Percentiles rank a stretch among this genome's conserved stretches.
These are phyloP conservation scores for Saccharomyces jurei DNA, from an alignment of 805 yeast genomes.

Conservation along the genomic window DNA sequence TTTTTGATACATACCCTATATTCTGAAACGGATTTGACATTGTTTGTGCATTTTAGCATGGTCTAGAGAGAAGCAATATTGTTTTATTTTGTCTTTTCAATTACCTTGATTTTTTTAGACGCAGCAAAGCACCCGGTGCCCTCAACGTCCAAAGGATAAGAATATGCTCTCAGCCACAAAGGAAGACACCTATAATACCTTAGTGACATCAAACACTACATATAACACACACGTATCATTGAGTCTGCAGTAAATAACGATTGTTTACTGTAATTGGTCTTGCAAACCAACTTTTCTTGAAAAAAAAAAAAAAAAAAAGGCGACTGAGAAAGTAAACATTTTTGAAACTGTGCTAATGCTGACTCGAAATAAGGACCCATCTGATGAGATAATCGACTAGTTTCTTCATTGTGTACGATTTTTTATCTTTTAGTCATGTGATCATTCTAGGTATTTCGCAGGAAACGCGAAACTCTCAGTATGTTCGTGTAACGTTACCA, in stretches of 20 bases:
- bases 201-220: no score
- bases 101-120: background rate
- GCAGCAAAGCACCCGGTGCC: background rate
- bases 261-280: no score
- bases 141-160: background rate
- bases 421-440: background rate
- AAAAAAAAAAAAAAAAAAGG: no score
- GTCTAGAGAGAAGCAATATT: background rate
- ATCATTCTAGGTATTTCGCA: background rate
- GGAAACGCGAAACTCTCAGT: background rate
- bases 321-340: no score
- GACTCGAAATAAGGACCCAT: no score
- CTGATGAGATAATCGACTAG: background rate
- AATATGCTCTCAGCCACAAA: background rate
- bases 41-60: background rate
- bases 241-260: no score
- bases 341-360: background rate
- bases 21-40: conserved; percentile 20
- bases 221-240: no score
- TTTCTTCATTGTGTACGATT: background rate
- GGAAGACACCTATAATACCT: no score
- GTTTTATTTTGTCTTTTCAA: background rate
- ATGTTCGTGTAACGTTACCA: background rate
- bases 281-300: no score
- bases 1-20: conserved; percentile 23